These are phyloP conservation scores for Kazachstania sp. DNA, from an alignment of 1,139 yeast species.

Conservation along the genomic window DNA sequence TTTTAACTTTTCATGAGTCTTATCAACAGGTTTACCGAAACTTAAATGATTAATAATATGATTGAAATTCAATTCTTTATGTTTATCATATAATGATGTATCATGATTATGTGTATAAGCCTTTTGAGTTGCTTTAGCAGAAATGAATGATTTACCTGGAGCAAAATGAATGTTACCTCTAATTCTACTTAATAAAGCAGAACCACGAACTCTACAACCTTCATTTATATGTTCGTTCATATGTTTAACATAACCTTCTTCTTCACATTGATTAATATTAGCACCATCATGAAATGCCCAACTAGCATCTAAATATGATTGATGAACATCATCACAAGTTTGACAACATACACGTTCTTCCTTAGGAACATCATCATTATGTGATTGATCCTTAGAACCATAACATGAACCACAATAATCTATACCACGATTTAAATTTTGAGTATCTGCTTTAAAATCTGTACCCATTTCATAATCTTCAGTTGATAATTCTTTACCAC, in stretches of 20 bases:
- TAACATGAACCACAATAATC: constrained; percentile 81
- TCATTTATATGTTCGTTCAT: constrained; percentile 56
- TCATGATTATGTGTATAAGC: constrained; percentile 61
- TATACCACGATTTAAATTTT: neutral
- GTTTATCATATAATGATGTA: constrained; percentile 55
- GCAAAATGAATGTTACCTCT: constrained; percentile 92
- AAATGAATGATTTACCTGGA: constrained; percentile 64
- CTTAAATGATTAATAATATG: constrained; percentile 74
- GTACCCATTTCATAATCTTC: constrained; percentile 33
- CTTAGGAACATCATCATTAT: constrained; percentile 36
- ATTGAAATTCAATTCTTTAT: constrained; percentile 52
- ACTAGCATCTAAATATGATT: constrained; percentile 64
- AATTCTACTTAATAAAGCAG: constrained; percentile 71
- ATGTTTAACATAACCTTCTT: constrained; percentile 67
- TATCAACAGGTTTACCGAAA: constrained; percentile 60
- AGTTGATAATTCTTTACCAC: constrained; percentile 17
- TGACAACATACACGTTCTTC: constrained; percentile 61
- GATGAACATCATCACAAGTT: constrained; percentile 70
- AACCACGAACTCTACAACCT: constrained; percentile 83
- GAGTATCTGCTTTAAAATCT: constrained; percentile 9
- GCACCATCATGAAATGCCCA: constrained; percentile 93
- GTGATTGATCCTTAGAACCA: constrained; percentile 64
- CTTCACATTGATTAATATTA: constrained; percentile 81
- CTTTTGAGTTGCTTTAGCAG: constrained; percentile 34
- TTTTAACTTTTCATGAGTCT: constrained; percentile 8